Base-by-base conservation (phyloP, 2,329 filamentous ascomycete genomes). In the Verticillium alfalfae region DNA sequence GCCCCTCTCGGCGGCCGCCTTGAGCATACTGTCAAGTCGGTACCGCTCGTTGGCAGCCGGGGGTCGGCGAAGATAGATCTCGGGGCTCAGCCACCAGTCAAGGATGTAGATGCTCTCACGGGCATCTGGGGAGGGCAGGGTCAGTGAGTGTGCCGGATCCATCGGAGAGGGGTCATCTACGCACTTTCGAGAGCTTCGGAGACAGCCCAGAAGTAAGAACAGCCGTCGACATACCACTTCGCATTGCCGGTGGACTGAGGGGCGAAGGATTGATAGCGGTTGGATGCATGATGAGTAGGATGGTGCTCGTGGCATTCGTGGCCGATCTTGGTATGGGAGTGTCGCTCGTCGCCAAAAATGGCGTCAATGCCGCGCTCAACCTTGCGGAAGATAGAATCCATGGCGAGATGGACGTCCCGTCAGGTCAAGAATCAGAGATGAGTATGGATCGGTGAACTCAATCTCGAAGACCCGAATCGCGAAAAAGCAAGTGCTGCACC, bases 171-270 rank as follows among this genome's bases (percentile, higher is more conserved):
- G 36, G 37, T 26, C 18, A 5, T 31, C 34, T 58, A 26, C 72
- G 71, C 70, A 84, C 83, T 73, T 76, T 95, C 89, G 58, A 96
- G 77, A 2, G 93, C 92, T 65, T 88, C 80, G 34, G 88, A 92
- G 1, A 96, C 90, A 15, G 93, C 92, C 82, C 88, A 93, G 78
- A 96, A 93, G 72, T 96, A 95, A 9, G 87, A 86, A 71, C 89
- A 91, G 7, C 89, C 92, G 71, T 95, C 91, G 18, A 95, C 90
- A 74, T 90, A 93, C 91, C 92, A 96, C 79, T 96, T 96, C 65
- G 85, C 87, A 70, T 92, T 88, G 61, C 89, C 89, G 37, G 84
- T 83, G 22, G 90, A 84, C 69, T 88, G 84, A 1, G 90, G 87
- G 1, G 90, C 90, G 77, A 96, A 96, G 63, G 85, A 88, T 63